A percentile compares a stretch with the other conserved stretches of the same genome.
Evolutionary conservation across 2,329 filamentous ascomycete species (phyloP).

Genomic region (Intubia oerlemansii): DNA sequence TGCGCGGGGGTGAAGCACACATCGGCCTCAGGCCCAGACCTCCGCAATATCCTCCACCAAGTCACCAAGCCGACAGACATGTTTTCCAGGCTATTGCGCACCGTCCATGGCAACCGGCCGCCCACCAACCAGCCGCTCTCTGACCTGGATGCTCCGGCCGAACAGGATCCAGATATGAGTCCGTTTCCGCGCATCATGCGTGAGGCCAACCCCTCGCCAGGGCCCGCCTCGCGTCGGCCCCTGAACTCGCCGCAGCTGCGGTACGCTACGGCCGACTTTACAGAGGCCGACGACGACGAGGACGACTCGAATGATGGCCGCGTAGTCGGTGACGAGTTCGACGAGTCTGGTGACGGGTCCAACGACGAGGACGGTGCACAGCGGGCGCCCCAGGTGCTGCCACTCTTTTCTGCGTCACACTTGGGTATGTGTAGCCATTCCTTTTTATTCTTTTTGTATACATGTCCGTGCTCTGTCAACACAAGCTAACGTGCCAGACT

Average conservation of each 20-base stretch:
- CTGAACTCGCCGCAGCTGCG: too few relatives aligned
- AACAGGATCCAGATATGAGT: conserved; percentile 8
- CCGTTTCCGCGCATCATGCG: not conserved
- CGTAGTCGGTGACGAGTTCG: conserved; percentile 12
- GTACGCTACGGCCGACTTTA: conserved; percentile 43
- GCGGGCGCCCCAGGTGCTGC: conserved; percentile 25
- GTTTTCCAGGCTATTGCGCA: conserved; percentile 13
- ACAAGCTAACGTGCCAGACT: conserved; percentile 34
- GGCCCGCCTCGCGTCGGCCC: conserved; percentile 10
- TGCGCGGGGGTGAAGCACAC: too few relatives aligned
- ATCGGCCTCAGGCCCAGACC: too few relatives aligned
- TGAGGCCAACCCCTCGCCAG: conserved; percentile 6
- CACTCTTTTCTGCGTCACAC: conserved; percentile 61
- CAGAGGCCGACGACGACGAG: conserved; percentile 36
- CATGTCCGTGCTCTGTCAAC: too few relatives aligned
- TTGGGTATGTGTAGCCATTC: conserved; percentile 33
- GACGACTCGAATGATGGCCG: conserved; percentile 18
- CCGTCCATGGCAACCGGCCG: conserved; percentile 12
- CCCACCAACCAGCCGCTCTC: conserved; percentile 4
- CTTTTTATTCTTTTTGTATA: too few relatives aligned
- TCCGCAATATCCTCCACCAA: not conserved
- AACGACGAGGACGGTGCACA: conserved; percentile 14
- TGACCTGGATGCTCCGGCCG: conserved; percentile 7
- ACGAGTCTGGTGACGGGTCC: conserved; percentile 12
- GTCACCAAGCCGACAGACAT: conserved; percentile 7